A percentile compares a stretch with the other conserved stretches of the same genome.
phyloP scores from a whole-genome alignment of 129 eudicot species.

The Chrysanthemum makinoi region DNA sequence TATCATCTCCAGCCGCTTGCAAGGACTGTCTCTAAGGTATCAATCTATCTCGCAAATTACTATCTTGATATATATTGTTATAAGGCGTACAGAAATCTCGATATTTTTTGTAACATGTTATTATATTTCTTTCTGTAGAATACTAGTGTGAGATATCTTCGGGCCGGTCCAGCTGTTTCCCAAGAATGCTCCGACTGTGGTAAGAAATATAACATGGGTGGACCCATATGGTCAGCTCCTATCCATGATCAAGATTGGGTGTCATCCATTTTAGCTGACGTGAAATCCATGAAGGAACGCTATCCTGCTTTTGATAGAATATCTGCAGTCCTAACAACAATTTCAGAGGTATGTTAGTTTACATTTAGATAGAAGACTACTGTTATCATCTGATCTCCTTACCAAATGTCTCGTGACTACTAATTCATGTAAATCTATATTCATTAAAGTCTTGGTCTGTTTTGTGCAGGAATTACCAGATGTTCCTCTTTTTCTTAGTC shows the following conservation, averaged over 20 bases:
- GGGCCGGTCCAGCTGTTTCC: constrained; percentile 87
- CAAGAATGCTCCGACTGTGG: constrained; percentile 91
- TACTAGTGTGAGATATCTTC: constrained; percentile 77
- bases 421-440: background rate
- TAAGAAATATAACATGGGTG: constrained; percentile 89
- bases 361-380: background rate
- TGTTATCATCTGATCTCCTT: background rate
- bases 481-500: constrained; percentile 85
- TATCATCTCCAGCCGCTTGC: constrained; percentile 96
- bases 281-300: constrained; percentile 62
- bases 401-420: background rate
- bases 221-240: constrained; percentile 99
- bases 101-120: background rate
- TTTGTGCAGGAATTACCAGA: constrained; percentile 85
- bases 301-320: constrained; percentile 91
- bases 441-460: background rate
- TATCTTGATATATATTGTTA: background rate
- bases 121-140: constrained; percentile 39
- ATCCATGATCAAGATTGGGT: constrained; percentile 99
- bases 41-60: background rate
- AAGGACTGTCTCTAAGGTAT: constrained; percentile 86
- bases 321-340: constrained; percentile 81
- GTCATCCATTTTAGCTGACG: constrained; percentile 62
- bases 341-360: constrained; percentile 68
- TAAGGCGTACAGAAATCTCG: background rate